phyloP scores from a whole-genome alignment of 2,329 filamentous ascomycete genomes.

The Teratosphaeria gauchensis region DNA sequence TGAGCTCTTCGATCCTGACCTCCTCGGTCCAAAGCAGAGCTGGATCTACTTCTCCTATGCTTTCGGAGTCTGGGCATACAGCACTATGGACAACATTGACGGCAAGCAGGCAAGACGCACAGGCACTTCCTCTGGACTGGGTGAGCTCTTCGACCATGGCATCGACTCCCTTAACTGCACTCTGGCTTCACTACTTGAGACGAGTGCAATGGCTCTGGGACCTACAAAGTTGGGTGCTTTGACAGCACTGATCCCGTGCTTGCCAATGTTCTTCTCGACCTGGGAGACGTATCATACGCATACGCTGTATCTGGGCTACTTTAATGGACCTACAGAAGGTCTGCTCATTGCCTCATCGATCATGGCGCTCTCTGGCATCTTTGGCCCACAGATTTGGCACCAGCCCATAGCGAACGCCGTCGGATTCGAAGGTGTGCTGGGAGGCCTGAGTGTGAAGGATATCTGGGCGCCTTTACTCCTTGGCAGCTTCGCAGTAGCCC shows the following conservation, averaged over 20 bases:
- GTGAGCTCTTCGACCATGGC: slow-evolving; percentile 96
- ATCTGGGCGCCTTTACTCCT: slow-evolving; percentile 63
- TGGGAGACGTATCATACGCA: slow-evolving; percentile 99
- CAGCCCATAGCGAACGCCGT: slow-evolving; percentile 62
- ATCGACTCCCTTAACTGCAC: slow-evolving; percentile 98
- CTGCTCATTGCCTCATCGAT: slow-evolving; percentile 77
- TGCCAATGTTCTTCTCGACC: slow-evolving; percentile 99
- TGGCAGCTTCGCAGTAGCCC: slow-evolving; percentile 41
- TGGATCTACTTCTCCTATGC: slow-evolving; percentile 97
- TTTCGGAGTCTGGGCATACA: slow-evolving; percentile 90
- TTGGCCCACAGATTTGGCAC: slow-evolving; percentile 80
- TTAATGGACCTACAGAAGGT: slow-evolving; percentile 96
- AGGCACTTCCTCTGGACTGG: slow-evolving; percentile 85
- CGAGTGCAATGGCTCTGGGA: slow-evolving; percentile 85
- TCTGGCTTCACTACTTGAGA: slow-evolving; percentile 79
- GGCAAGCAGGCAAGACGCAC: slow-evolving; percentile 94
- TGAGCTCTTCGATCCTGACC: slow-evolving; percentile 74
- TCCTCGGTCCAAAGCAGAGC: slow-evolving; percentile 62
- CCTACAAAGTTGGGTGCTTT: slow-evolving; percentile 77
- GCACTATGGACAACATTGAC: slow-evolving; percentile 98
- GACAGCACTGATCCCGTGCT: slow-evolving; percentile 79
- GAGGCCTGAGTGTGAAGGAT: slow-evolving; percentile 68
- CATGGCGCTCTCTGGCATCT: slow-evolving; percentile 80
- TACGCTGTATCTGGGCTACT: slow-evolving; percentile 86
- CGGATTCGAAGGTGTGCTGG: slow-evolving; percentile 54